These are phyloP conservation scores for Allantophomopsis lycopodina DNA, from an alignment of 2,329 filamentous ascomycete species.

Conservation along the genomic window DNA sequence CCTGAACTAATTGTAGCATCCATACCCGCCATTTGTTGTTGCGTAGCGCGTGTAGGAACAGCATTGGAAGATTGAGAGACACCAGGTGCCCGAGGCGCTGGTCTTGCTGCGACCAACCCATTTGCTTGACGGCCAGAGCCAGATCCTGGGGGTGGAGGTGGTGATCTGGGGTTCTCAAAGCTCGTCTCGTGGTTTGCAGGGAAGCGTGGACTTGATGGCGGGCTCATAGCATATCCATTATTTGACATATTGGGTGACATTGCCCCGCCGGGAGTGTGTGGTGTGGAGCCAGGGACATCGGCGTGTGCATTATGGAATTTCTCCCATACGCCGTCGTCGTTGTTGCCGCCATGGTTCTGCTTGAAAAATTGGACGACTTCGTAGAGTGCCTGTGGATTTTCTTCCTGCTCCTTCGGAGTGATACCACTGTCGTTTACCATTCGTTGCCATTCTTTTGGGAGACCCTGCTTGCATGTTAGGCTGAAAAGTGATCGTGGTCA, in stretches of 20 bases:
- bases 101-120: conserved; percentile 61
- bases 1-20: conserved; percentile 51
- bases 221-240: conserved; percentile 49
- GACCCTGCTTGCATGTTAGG: conserved; percentile 41
- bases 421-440: conserved; percentile 93
- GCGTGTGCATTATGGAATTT: conserved; percentile 86
- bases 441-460: conserved; percentile 96
- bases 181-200: conserved; percentile 82
- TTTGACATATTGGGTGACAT: conserved; percentile 31
- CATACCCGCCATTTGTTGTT: conserved; percentile 23
- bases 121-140: conserved; percentile 22
- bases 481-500: conserved; percentile 9
- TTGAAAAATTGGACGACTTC: conserved; percentile 97
- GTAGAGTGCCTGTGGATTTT: conserved; percentile 90
- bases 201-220: conserved; percentile 75
- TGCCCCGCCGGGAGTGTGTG: conserved; percentile 1
- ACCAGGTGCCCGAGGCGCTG: conserved; percentile 76
- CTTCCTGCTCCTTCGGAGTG: conserved; percentile 86
- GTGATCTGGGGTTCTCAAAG: conserved; percentile 92
- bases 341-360: conserved; percentile 68
- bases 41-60: too few species aligned
- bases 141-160: conserved; percentile 57
- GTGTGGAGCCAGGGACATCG: conserved; percentile 30
- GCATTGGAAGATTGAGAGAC: conserved; percentile 43
- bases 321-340: conserved; percentile 77